Conservation (phyloP, 352 stramenopile species). For the Globisporangium paddicum region DNA sequence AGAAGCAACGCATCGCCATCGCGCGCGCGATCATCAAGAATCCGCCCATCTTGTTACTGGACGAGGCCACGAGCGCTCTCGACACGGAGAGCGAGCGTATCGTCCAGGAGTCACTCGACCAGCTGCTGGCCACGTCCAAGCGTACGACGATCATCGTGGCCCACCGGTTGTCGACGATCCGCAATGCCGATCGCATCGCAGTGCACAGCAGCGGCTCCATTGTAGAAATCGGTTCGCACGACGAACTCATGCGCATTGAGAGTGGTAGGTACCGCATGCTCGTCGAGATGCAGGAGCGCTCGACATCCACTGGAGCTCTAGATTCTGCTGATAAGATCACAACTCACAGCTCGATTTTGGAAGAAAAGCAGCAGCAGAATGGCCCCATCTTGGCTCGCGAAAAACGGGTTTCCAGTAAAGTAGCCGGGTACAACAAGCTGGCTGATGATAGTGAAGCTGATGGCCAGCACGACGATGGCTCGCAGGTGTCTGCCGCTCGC, state of each 20-base stretch:
- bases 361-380: not conserved
- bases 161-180: slow-evolving; percentile 75
- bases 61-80: slow-evolving; percentile 74
- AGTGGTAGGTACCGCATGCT: not conserved
- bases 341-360: not conserved
- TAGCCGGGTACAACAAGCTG: not conserved
- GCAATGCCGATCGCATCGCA: slow-evolving; percentile 6
- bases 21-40: slow-evolving; percentile 79
- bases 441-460: not conserved
- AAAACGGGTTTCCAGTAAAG: not conserved
- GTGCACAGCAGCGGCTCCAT: not conserved
- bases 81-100: slow-evolving; percentile 48
- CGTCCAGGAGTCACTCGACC: slow-evolving; percentile 81
- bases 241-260: not conserved
- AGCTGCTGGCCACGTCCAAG: slow-evolving; percentile 22
- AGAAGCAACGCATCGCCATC: slow-evolving; percentile 69
- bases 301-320: not conserved
- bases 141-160: slow-evolving; percentile 87
- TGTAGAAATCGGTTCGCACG: not conserved
- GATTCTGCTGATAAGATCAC: not conserved
- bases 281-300: not conserved
- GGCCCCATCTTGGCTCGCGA: not conserved
- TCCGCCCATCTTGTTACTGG: slow-evolving; percentile 66
- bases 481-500: not conserved
- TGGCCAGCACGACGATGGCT: not conserved